Percentiles rank a stretch among this genome's conserved stretches.
phyloP scores from a whole-genome alignment of 169 alveolate species.

The Cryptosporidium sp. region DNA sequence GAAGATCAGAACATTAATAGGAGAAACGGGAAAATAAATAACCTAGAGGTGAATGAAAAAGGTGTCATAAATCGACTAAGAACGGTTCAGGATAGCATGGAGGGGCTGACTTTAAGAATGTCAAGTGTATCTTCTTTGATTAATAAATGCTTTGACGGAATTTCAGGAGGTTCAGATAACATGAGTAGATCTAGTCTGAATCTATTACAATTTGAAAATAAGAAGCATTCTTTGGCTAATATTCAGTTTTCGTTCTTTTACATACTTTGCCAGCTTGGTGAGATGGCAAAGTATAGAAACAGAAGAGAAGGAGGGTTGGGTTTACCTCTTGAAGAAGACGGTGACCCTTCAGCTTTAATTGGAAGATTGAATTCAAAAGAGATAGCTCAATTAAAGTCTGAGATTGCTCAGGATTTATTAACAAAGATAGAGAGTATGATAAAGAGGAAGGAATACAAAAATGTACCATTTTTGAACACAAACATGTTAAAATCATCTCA shows the following conservation, averaged over 20 bases:
- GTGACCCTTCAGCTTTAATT: slow-evolving; percentile 8
- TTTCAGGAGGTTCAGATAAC: not conserved
- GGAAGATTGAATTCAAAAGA: slow-evolving; percentile 43
- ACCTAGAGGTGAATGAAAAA: not conserved
- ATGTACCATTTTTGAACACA: slow-evolving; percentile 38
- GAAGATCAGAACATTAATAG: not conserved
- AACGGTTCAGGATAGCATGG: slow-evolving; percentile 47
- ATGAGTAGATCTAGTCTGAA: not conserved
- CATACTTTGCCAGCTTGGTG: slow-evolving; percentile 65
- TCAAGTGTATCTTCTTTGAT: slow-evolving; percentile 39
- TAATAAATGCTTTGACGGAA: not conserved
- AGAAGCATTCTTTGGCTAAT: slow-evolving; percentile 46
- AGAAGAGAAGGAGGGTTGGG: slow-evolving; percentile 6
- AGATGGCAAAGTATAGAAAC: slow-evolving; percentile 47
- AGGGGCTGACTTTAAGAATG: slow-evolving; percentile 9
- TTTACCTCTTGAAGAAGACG: not conserved
- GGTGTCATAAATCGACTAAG: slow-evolving; percentile 37
- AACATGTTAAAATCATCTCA: slow-evolving; percentile 58
- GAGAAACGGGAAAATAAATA: not conserved
- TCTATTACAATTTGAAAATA: not conserved
- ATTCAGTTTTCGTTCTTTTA: slow-evolving; percentile 61
- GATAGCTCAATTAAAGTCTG: slow-evolving; percentile 39
- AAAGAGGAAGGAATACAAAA: slow-evolving; percentile 21
- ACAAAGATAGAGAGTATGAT: slow-evolving; percentile 9
- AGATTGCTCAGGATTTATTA: slow-evolving; percentile 49